A percentile compares a stretch with the other conserved stretches of the same genome.
These are phyloP conservation scores for Aureobasidium mangrovei DNA, from an alignment of 2,329 filamentous ascomycete genomes.

Conservation along the genomic window DNA sequence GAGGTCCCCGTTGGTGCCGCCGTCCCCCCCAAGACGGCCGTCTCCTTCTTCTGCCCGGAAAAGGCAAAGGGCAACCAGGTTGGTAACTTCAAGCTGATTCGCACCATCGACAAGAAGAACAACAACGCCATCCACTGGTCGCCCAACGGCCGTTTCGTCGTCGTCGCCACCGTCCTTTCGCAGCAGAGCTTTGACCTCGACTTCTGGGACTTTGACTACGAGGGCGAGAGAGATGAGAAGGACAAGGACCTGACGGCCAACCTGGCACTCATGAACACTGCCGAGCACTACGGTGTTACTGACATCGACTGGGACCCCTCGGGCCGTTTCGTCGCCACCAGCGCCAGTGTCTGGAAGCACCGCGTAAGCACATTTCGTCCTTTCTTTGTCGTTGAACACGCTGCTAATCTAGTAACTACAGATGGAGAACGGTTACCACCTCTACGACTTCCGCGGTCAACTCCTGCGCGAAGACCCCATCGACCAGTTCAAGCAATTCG, in stretches of 20 bases:
- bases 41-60: slow-evolving; percentile 94
- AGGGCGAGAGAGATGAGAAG: slow-evolving; percentile 86
- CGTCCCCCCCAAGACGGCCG: slow-evolving; percentile 85
- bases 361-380: slow-evolving; percentile 52
- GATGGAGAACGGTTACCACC: slow-evolving; percentile 99
- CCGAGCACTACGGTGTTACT: slow-evolving; percentile 94
- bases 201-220: slow-evolving; percentile 96
- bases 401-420: slow-evolving; percentile 31
- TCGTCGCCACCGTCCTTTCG: slow-evolving; percentile 86
- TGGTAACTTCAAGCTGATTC: slow-evolving; percentile 93
- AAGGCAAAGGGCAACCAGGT: slow-evolving; percentile 73
- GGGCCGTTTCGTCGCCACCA: slow-evolving; percentile 86
- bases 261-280: slow-evolving; percentile 85
- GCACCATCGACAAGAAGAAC: slow-evolving; percentile 97
- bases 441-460: slow-evolving; percentile 93
- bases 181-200: slow-evolving; percentile 92
- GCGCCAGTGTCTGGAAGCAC: slow-evolving; percentile 93
- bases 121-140: slow-evolving; percentile 99
- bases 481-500: slow-evolving; percentile 96
- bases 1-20: slow-evolving; percentile 71
- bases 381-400: neutral
- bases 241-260: slow-evolving; percentile 95
- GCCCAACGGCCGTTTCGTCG: slow-evolving; percentile 86
- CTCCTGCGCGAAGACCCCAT: slow-evolving; percentile 81
- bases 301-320: slow-evolving; percentile 98